These are phyloP conservation scores for Xanthoconium separans DNA, from an alignment of 1,284 basidiomycete species.

Conservation along the genomic window DNA sequence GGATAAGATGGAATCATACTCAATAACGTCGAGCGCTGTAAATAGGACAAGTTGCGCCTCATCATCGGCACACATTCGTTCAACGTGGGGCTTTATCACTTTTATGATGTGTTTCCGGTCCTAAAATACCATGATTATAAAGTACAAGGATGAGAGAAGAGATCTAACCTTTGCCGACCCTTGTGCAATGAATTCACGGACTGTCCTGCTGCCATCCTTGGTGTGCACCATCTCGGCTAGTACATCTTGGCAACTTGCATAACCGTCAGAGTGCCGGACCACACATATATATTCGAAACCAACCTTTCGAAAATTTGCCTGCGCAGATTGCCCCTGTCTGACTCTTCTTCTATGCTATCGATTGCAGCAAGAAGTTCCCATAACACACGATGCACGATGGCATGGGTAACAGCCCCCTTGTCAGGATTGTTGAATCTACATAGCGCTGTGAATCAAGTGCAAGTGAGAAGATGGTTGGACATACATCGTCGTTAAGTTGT, in stretches of 20 bases:
- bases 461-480: slow-evolving; percentile 27
- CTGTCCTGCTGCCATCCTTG: slow-evolving; percentile 83
- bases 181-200: slow-evolving; percentile 77
- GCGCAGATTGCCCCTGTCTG: slow-evolving; percentile 54
- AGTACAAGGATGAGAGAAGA: background rate
- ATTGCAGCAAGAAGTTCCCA: slow-evolving; percentile 74
- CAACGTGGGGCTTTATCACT: slow-evolving; percentile 80
- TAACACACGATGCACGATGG: slow-evolving; percentile 79
- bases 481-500: slow-evolving; percentile 75
- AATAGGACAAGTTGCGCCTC: slow-evolving; percentile 88
- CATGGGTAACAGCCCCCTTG: slow-evolving; percentile 82
- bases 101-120: slow-evolving; percentile 90
- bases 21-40: slow-evolving; percentile 82
- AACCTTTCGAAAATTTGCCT: slow-evolving; percentile 28
- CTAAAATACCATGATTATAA: slow-evolving; percentile 34
- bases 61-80: slow-evolving; percentile 81
- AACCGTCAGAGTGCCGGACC: slow-evolving; percentile 4
- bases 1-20: slow-evolving; percentile 48
- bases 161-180: slow-evolving; percentile 72
- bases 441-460: background rate
- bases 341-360: slow-evolving; percentile 49
- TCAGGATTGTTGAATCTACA: slow-evolving; percentile 84
- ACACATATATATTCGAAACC: background rate
- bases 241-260: slow-evolving; percentile 69
- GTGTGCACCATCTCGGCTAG: slow-evolving; percentile 91